Evolutionary conservation across 139 green algal species (phyloP).

Genomic region (Chlorella sp.): DNA sequence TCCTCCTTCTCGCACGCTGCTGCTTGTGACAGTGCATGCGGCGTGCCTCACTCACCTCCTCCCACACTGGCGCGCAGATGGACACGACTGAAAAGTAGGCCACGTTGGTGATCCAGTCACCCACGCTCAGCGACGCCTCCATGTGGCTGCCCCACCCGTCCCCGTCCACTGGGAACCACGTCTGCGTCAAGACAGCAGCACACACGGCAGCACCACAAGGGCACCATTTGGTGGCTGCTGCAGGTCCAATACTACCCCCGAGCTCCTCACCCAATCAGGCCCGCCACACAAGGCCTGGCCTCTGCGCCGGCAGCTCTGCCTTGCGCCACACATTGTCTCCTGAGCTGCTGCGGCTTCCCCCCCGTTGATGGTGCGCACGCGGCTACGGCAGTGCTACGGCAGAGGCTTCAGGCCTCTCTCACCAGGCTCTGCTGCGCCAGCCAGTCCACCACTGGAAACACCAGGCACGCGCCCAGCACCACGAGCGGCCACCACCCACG

Average conservation of each 20-base stretch:
- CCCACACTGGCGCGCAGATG: conserved; percentile 85
- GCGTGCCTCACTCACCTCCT: conserved; percentile 57
- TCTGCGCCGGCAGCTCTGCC: no score
- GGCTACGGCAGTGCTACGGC: background rate
- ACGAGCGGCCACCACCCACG: conserved; percentile 15
- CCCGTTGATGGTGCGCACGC: no score
- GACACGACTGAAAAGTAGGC: conserved; percentile 73
- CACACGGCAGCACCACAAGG: background rate
- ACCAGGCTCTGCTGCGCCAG: conserved; percentile 29
- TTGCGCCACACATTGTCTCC: no score
- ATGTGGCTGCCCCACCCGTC: conserved; percentile 32
- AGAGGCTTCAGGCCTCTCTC: background rate
- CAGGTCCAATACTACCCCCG: no score
- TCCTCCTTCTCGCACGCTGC: no score
- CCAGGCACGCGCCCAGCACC: conserved; percentile 17
- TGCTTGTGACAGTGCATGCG: no score
- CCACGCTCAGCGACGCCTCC: conserved; percentile 21
- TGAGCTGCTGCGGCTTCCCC: no score
- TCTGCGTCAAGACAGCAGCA: conserved; percentile 10
- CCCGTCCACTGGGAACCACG: conserved; percentile 28
- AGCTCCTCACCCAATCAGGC: no score
- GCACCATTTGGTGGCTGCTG: no score
- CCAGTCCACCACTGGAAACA: conserved; percentile 36
- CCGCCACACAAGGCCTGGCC: no score
- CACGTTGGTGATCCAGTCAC: conserved; percentile 54